phyloP scores from a whole-genome alignment of 2,329 filamentous ascomycete genomes.

The Lanzia echinophila region DNA sequence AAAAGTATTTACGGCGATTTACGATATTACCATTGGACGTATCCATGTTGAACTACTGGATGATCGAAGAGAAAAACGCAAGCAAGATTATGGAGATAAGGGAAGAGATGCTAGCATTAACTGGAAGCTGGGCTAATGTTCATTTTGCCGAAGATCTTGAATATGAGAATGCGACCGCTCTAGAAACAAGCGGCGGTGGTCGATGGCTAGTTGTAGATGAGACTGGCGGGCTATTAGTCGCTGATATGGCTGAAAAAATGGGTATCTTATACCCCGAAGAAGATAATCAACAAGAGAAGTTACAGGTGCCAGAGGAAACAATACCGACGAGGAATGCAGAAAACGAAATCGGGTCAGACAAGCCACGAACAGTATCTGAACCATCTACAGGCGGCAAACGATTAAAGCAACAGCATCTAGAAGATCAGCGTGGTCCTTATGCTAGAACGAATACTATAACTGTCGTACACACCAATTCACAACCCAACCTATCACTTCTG shows the following conservation, averaged over 20 bases:
- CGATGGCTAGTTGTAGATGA: conserved; percentile 66
- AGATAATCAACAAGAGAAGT: neutral
- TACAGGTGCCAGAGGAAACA: neutral
- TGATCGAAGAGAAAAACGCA: conserved; percentile 74
- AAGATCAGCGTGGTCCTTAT: conserved; percentile 15
- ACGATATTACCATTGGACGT: conserved; percentile 80
- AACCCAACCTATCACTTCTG: conserved; percentile 80
- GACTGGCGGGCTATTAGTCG: conserved; percentile 61
- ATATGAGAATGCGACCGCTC: conserved; percentile 2
- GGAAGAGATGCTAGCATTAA: conserved; percentile 73
- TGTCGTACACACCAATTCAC: conserved; percentile 71
- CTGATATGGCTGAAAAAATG: conserved; percentile 66
- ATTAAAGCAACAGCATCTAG: conserved; percentile 3
- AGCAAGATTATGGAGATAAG: conserved; percentile 77
- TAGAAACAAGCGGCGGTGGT: conserved; percentile 30
- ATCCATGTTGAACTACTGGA: conserved; percentile 65
- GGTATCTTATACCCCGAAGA: conserved; percentile 48
- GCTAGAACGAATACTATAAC: conserved; percentile 62
- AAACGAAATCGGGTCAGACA: conserved; percentile 24
- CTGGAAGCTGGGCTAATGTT: conserved; percentile 86
- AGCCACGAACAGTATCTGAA: conserved; percentile 4
- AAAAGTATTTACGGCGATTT: conserved; percentile 87
- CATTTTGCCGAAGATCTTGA: conserved; percentile 46
- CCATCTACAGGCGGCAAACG: conserved; percentile 1
- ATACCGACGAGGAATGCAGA: neutral